Base-by-base conservation (phyloP, 2,329 filamentous ascomycete genomes). In the Cadophora sp. region DNA sequence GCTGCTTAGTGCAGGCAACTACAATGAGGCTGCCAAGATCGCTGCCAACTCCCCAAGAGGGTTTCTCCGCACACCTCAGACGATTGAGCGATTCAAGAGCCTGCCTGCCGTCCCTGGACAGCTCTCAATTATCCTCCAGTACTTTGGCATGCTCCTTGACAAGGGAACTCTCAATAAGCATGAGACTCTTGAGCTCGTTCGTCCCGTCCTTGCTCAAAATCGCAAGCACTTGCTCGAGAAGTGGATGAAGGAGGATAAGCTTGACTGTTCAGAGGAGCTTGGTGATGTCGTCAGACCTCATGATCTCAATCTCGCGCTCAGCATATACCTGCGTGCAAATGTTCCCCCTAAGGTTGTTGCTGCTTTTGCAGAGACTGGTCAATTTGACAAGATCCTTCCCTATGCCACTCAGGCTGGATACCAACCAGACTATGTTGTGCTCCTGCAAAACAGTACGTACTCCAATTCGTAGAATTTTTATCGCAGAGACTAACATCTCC, bases 161-260 rank as follows among this genome's bases (percentile, higher is more conserved):
- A 97, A 99, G 87, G 95, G 96, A 68, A 88, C 88, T 31, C 84
- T 99, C 56, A 99, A 99, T 83, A 90, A 91, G 78, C 92, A 97
- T 73, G 96, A 99, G 82, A 97, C 94, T 58, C 84, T 99, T 48
- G 96, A 99, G 83, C 86, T 99, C 70, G 94, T 96, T 11, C 90
- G 94, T 73, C 96, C 96, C 24, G 96, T 99, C 24, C 86, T 99
- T 67, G 89, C 92, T 66, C 96, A 99, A 81, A 96, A 94, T 80
- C 90, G 96, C 73, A 98, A 97, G 83, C 93, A 98, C 78, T 84
- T 99, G 29, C 87, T 99, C 31, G 96, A 98, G 82, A 99, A 99
- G 82, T 99, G 97, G 97, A 87, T 98, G 80, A 91, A 91, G 77
- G 96, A 98, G 82, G 92, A 93, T 81, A 99, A 99, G 85, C 87